Evolutionary conservation across 495 filamentous ascomycete species (phyloP), one percentile per base, ranked within the genome.

Genomic region (Clavariopsis aquatica): DNA sequence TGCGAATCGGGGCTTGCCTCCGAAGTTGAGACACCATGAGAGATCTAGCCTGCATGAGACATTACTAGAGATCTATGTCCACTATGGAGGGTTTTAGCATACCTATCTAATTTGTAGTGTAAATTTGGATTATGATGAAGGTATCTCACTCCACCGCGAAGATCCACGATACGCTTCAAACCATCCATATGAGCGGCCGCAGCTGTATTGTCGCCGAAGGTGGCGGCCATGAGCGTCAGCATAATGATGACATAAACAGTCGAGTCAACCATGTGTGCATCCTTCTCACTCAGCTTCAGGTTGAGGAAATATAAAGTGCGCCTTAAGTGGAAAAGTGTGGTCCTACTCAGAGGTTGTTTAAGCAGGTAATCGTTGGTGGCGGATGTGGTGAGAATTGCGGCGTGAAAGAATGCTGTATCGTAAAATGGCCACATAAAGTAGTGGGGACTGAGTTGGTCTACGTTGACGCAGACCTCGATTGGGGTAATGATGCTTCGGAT

Each of bases 91-190:
- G 7, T 2, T 4, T 8, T 13, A 1, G 27, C 58, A 26, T 28
- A 53, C 58, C 45, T 47, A 53, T 62, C 58, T 9, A 62, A 13
- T 49, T 53, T 62, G n/a, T 43, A 57, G 26, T 57, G 55, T 6
- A 57, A 22, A 7, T 57, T 46, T 9, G 49, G 31, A 13, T 15
- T 41, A 24, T 2, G 7, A n/a, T 27, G n/a, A 22, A 53, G 34
- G 17, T 17, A 49, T 10, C 53, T 24, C 1, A 27, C 8, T 0
- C 22, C 47, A 8, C 58, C 31, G 13, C 47, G 46, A n/a, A 62
- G 26, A 2, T 53, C 2, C n/a, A 62, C 47, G n/a, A 62, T 62
- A 17, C 29, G 46, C 9, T 49, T 8, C 22, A 62, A 31, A 20
- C 58, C 58, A 23, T 2, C 12, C n/a, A 62, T 19, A 28, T 62